A percentile compares a stretch with the other conserved stretches of the same genome.
These are phyloP conservation scores for Senna siamea DNA, from an alignment of 306 rosid genomes.

Conservation along the genomic window DNA sequence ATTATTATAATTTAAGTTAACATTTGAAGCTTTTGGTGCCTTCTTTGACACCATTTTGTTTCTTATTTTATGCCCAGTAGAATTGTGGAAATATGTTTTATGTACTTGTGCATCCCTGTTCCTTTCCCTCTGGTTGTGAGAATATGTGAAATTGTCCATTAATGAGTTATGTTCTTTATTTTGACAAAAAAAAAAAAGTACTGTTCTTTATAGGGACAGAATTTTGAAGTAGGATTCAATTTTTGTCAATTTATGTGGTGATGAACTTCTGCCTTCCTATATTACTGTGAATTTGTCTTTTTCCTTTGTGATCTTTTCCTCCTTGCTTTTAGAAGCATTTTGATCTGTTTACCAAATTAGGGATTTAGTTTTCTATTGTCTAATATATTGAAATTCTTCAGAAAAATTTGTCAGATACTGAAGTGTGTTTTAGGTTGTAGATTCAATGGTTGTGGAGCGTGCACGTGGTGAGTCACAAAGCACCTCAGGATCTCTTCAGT, in stretches of 20 bases:
- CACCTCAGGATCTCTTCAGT: constrained; percentile 95
- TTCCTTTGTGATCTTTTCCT: neutral
- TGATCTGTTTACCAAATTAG: constrained; percentile 9
- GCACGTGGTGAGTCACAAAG: constrained; percentile 99
- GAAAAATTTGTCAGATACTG: constrained; percentile 48
- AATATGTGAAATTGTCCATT: neutral
- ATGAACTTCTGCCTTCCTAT: constrained; percentile 21
- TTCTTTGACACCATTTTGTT: neutral
- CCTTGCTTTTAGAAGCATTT: constrained; percentile 25
- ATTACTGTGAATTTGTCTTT: neutral
- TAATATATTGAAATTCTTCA: constrained; percentile 26
- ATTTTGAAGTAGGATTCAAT: neutral
- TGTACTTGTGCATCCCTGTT: neutral
- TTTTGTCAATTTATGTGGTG: constrained; percentile 1
- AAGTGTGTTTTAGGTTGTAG: constrained; percentile 82
- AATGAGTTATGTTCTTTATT: neutral
- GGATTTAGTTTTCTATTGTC: constrained; percentile 31
- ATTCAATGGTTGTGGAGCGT: constrained; percentile 99
- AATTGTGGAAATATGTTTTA: neutral
- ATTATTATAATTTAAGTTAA: neutral
- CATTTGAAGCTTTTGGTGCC: neutral
- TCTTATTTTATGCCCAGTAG: neutral
- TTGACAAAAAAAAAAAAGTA: too few relatives aligned
- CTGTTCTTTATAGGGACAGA: constrained; percentile 15
- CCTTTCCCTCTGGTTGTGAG: neutral